A percentile compares a stretch with the other conserved stretches of the same genome.
These are phyloP conservation scores for Blastobotrys chiropterorum DNA, from an alignment of 805 yeast species.

Conservation along the genomic window DNA sequence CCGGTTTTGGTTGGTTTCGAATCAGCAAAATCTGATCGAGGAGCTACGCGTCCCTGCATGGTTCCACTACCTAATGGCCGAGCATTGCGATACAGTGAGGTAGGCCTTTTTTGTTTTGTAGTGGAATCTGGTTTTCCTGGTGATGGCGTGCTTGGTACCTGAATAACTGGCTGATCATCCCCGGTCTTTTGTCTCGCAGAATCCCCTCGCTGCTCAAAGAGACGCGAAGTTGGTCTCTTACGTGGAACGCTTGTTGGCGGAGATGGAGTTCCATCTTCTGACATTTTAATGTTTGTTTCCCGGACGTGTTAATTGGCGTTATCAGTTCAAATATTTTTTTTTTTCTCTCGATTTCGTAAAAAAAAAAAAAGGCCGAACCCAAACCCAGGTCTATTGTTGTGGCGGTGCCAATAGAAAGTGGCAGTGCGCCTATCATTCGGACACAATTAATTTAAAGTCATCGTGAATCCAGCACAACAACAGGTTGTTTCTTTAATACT, in stretches of 20 bases:
- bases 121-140: not conserved
- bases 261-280: not conserved
- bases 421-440: not conserved
- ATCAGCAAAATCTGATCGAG: not conserved
- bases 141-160: not conserved
- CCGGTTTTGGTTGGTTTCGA: not conserved
- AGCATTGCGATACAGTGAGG: not conserved
- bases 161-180: not conserved
- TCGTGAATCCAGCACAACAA: too few species aligned
- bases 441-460: too few species aligned
- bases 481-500: too few species aligned
- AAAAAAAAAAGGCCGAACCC: not conserved
- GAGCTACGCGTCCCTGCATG: not conserved
- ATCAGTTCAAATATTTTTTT: not conserved
- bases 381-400: not conserved
- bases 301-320: not conserved
- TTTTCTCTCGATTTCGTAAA: not conserved
- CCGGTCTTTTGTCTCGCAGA: not conserved
- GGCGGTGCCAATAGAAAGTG: not conserved
- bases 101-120: slow-evolving; percentile 5
- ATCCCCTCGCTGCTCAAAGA: not conserved
- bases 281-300: not conserved
- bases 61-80: not conserved
- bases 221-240: not conserved
- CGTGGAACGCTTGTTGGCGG: not conserved